phyloP scores from a whole-genome alignment of 352 stramenopile genomes.

The Pilasporangium apinafurcum region DNA sequence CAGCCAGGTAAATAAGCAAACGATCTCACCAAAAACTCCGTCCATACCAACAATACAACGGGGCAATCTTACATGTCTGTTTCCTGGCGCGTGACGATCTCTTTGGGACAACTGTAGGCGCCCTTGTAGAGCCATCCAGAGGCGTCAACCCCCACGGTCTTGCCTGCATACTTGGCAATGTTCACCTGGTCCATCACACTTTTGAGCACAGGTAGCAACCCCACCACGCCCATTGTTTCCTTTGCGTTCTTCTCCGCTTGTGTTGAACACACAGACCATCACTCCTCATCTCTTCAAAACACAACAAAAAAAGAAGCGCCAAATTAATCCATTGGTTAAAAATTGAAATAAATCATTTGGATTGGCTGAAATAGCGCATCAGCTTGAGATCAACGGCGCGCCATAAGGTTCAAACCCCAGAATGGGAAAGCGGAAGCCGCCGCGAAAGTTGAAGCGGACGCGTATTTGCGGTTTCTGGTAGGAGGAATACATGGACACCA shows the following conservation, averaged over 20 bases:
- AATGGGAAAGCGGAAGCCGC: slow-evolving; percentile 61
- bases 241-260: neutral
- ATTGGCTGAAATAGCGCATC: slow-evolving; percentile 9
- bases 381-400: slow-evolving; percentile 17
- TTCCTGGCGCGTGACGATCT: slow-evolving; percentile 63
- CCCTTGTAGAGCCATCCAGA: slow-evolving; percentile 88
- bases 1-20: too few relatives aligned
- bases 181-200: slow-evolving; percentile 70
- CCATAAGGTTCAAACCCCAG: slow-evolving; percentile 67
- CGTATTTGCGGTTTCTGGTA: slow-evolving; percentile 62
- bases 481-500: slow-evolving; percentile 74
- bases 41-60: neutral
- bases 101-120: slow-evolving; percentile 79
- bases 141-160: slow-evolving; percentile 66
- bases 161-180: slow-evolving; percentile 70
- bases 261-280: slow-evolving; percentile 3
- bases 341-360: neutral
- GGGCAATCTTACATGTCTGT: slow-evolving; percentile 32
- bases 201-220: slow-evolving; percentile 56
- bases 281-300: slow-evolving; percentile 1
- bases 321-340: slow-evolving; percentile 3
- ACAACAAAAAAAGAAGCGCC: neutral
- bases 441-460: slow-evolving; percentile 75
- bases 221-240: slow-evolving; percentile 56
- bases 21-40: slow-evolving; percentile 1